Percentiles rank a stretch among this genome's conserved stretches.
phyloP scores from a whole-genome alignment of 2,329 filamentous ascomycete species.

The Ambrosiella xylebori region DNA sequence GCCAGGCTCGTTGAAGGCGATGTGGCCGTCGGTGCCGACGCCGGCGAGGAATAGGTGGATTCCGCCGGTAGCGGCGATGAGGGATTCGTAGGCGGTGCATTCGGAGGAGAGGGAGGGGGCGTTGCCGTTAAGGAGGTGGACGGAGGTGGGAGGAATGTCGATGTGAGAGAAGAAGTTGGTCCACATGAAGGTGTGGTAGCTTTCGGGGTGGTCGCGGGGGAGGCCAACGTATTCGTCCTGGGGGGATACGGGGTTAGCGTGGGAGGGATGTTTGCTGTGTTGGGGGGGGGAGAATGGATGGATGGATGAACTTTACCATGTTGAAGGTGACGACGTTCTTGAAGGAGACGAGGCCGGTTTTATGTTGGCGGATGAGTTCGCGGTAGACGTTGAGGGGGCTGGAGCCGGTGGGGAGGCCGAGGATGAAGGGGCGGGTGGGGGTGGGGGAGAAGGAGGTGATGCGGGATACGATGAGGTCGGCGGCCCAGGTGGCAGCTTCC shows the following conservation, averaged over 20 bases:
- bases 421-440: constrained; percentile 56
- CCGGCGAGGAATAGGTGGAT: constrained; percentile 77
- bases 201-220: constrained; percentile 66
- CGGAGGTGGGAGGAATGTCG: constrained; percentile 64
- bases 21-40: constrained; percentile 73
- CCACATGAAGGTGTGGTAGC: constrained; percentile 89
- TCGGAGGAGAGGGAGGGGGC: constrained; percentile 58
- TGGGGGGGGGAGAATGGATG: constrained; percentile 9
- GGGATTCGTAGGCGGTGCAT: constrained; percentile 62
- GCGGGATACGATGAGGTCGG: constrained; percentile 66
- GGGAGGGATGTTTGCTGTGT: not conserved
- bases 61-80: constrained; percentile 56
- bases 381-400: constrained; percentile 66
- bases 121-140: constrained; percentile 73
- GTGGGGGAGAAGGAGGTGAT: constrained; percentile 65
- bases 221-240: constrained; percentile 78
- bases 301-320: constrained; percentile 40
- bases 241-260: not conserved
- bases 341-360: constrained; percentile 55
- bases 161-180: constrained; percentile 78
- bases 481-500: constrained; percentile 56
- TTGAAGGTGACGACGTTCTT: constrained; percentile 84
- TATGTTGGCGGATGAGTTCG: constrained; percentile 53
- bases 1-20: constrained; percentile 81
- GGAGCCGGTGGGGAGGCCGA: constrained; percentile 70